Conservation (phyloP, 1,139 yeast species). For the Candida sp. region DNA sequence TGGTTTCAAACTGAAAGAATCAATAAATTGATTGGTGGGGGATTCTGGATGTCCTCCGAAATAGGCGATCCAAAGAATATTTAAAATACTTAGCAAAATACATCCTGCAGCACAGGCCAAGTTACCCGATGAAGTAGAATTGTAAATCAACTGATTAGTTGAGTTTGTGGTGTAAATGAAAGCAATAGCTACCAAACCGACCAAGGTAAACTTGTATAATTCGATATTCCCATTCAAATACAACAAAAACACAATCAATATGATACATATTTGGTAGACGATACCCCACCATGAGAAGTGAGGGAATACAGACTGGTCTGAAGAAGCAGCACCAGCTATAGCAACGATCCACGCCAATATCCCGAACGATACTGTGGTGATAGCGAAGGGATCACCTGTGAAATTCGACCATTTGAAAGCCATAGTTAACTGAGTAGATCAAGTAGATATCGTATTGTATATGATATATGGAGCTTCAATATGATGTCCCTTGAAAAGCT, state of each 20-base stretch:
- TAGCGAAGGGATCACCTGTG: slow-evolving; percentile 68
- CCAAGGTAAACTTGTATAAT: slow-evolving; percentile 62
- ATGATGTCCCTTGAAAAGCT: too few species aligned
- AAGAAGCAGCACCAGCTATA: slow-evolving; percentile 79
- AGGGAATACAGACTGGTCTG: slow-evolving; percentile 55
- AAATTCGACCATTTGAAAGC: slow-evolving; percentile 48
- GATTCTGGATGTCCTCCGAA: slow-evolving; percentile 81
- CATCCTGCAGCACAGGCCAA: slow-evolving; percentile 95
- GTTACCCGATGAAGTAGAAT: slow-evolving; percentile 51
- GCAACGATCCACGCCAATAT: slow-evolving; percentile 79
- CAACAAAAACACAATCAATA: slow-evolving; percentile 52
- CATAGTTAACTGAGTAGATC: slow-evolving; percentile 17
- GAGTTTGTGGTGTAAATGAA: slow-evolving; percentile 82
- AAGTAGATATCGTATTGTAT: neutral
- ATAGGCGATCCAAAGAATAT: slow-evolving; percentile 79
- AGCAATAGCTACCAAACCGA: slow-evolving; percentile 59
- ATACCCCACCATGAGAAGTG: slow-evolving; percentile 97
- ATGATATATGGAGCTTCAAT: too few species aligned
- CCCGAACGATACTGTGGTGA: slow-evolving; percentile 62
- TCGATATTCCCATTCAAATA: slow-evolving; percentile 70
- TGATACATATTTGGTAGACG: slow-evolving; percentile 70
- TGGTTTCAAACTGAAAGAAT: slow-evolving; percentile 55
- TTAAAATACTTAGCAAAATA: slow-evolving; percentile 75
- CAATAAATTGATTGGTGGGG: slow-evolving; percentile 80
- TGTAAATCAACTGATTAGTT: slow-evolving; percentile 75